phyloP scores from a whole-genome alignment of 192 early-diverging fungal genomes.

The Entomortierella lignicola region DNA sequence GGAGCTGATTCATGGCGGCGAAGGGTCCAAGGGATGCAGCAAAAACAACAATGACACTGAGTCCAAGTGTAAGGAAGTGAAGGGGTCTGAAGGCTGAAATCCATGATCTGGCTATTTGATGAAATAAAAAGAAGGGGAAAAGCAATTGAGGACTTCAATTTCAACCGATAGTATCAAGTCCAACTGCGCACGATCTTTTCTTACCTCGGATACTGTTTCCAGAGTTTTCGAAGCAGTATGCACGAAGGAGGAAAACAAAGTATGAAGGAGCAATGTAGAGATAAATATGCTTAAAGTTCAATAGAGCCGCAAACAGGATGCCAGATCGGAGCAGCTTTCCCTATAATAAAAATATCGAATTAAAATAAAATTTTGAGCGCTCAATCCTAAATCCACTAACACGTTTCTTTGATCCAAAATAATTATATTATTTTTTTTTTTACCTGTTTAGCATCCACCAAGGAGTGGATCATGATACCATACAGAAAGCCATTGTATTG shows the following conservation, averaged over 20 bases:
- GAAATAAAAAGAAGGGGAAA: background rate
- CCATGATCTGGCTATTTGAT: slow-evolving; percentile 41
- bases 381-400: too few relatives aligned
- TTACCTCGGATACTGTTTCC: slow-evolving; percentile 46
- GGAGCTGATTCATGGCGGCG: slow-evolving; percentile 71
- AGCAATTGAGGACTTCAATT: too few relatives aligned
- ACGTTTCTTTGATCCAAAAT: too few relatives aligned
- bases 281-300: slow-evolving; percentile 99
- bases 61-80: slow-evolving; percentile 73
- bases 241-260: slow-evolving; percentile 87
- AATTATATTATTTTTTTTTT: background rate
- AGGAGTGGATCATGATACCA: slow-evolving; percentile 85
- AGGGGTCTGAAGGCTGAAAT: slow-evolving; percentile 46
- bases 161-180: background rate
- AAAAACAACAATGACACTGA: slow-evolving; percentile 75
- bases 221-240: slow-evolving; percentile 76
- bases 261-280: slow-evolving; percentile 92
- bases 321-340: slow-evolving; percentile 73
- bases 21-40: slow-evolving; percentile 88
- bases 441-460: slow-evolving; percentile 79
- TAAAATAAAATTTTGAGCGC: background rate
- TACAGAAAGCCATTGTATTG: slow-evolving; percentile 97
- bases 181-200: too few relatives aligned
- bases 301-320: slow-evolving; percentile 82
- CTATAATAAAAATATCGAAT: slow-evolving; percentile 35